Base-by-base conservation (phyloP, 306 rosid species). In the Quercus glauca region DNA sequence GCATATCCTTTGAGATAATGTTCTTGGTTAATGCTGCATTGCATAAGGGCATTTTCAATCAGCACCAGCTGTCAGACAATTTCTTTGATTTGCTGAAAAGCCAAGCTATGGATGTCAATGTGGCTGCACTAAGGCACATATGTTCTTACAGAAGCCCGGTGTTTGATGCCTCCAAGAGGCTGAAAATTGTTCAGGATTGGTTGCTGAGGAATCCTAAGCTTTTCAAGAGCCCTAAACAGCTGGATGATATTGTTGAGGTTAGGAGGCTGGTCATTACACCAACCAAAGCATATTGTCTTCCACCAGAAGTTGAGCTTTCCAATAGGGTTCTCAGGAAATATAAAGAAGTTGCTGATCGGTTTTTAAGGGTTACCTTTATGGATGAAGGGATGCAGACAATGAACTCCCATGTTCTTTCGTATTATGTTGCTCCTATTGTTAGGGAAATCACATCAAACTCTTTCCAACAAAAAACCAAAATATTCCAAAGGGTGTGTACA, bases 341-440 rank as follows among this genome's bases (percentile, higher is more conserved):
- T 83, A 93, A 77, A 81, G 91, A 88, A 64, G 88, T 84, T 57
- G 76, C 98, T 33, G 91, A 93, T 85, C 85, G 91, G 72, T 93
- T 93, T 84, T 81, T 93, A 78, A 87, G 97, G 82, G 97, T 93
- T 43, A 85, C 95, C 63, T 93, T 93, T 77, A 91, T 91, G 98
- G 98, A 93, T 85, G 98, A 93, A 86, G 97, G 98, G 29, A 86
- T 90, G 98, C 89, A 90, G 56, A 88, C 89, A 70, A 78, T 93
- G 11, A 93, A 90, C 83, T 71, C 69, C 10, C 61, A 78, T 82
- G 93, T 84, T 73, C 91, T 90, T 75, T 87, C 72, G 68, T 90
- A 80, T 76, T 87, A 80, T 85, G 91, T 84, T 51, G 95, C 97
- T 76, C 91, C 95, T 49, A 90, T 93, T 75, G 95, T 91, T 67